Evolutionary conservation across 352 stramenopile genomes (phyloP).

Genomic region (Phytopythium mirpurense): DNA sequence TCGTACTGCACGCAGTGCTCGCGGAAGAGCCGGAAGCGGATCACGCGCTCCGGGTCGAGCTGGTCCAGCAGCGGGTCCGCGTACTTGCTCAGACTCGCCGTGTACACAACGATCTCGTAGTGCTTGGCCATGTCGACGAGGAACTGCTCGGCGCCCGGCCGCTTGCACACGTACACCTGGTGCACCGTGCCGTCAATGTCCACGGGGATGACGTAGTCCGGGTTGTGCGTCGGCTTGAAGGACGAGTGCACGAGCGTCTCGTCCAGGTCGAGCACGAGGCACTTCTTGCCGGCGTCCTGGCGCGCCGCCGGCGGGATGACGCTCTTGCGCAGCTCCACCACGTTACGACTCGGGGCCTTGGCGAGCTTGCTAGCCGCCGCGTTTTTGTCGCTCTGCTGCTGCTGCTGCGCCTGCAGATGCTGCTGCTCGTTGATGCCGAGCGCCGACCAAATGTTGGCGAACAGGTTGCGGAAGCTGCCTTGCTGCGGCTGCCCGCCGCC

Average conservation of each 20-base stretch:
- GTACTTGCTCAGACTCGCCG: slow-evolving; percentile 96
- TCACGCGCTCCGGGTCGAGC: slow-evolving; percentile 89
- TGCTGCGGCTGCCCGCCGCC: slow-evolving; percentile 15
- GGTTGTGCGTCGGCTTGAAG: slow-evolving; percentile 90
- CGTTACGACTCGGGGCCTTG: slow-evolving; percentile 30
- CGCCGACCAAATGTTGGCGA: slow-evolving; percentile 65
- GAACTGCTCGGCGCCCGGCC: slow-evolving; percentile 95
- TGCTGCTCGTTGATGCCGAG: slow-evolving; percentile 59
- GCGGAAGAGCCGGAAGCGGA: slow-evolving; percentile 89
- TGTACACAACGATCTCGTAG: slow-evolving; percentile 99
- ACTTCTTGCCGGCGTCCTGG: slow-evolving; percentile 78
- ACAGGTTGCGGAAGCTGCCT: slow-evolving; percentile 56
- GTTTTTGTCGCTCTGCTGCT: slow-evolving; percentile 19
- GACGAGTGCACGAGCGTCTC: slow-evolving; percentile 98
- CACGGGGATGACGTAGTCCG: slow-evolving; percentile 97
- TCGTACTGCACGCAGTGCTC: slow-evolving; percentile 96
- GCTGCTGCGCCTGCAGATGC: slow-evolving; percentile 14
- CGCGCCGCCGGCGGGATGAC: slow-evolving; percentile 34
- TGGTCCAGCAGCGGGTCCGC: slow-evolving; percentile 96
- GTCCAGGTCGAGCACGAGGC: slow-evolving; percentile 95
- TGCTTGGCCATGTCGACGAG: slow-evolving; percentile 93
- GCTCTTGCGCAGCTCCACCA: slow-evolving; percentile 53
- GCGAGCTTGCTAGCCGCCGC: too few relatives aligned
- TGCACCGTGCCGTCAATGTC: slow-evolving; percentile 88
- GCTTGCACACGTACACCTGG: slow-evolving; percentile 90